Evolutionary conservation across 768 basidiomycete genomes (phyloP).

Genomic region (Leccinellum albellum): DNA sequence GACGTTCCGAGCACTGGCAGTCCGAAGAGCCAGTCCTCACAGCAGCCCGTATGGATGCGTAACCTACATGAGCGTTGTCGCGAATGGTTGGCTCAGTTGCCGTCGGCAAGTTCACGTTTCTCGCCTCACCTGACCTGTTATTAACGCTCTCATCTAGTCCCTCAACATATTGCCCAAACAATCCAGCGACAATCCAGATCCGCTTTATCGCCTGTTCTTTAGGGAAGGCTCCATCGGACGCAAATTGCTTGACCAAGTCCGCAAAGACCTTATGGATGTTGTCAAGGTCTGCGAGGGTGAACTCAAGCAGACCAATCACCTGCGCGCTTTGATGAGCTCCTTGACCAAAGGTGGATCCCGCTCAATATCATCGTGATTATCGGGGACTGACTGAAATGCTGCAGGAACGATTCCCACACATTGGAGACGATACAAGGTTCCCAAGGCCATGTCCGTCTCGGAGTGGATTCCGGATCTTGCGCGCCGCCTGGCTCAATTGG

Average conservation of each 20-base stretch:
- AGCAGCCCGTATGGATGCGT: slow-evolving; percentile 96
- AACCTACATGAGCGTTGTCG: slow-evolving; percentile 73
- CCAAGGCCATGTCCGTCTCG: slow-evolving; percentile 74
- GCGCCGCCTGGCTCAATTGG: slow-evolving; percentile 78
- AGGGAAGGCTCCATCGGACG: slow-evolving; percentile 82
- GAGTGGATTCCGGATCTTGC: slow-evolving; percentile 84
- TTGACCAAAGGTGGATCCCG: slow-evolving; percentile 73
- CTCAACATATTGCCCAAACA: slow-evolving; percentile 65
- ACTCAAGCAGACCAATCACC: slow-evolving; percentile 93
- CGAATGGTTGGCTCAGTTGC: slow-evolving; percentile 79
- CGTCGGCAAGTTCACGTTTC: slow-evolving; percentile 49
- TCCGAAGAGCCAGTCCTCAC: slow-evolving; percentile 61
- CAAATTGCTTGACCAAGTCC: slow-evolving; percentile 74
- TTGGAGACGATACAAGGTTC: slow-evolving; percentile 89
- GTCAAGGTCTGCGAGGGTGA: slow-evolving; percentile 81
- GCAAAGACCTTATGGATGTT: slow-evolving; percentile 77
- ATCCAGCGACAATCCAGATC: slow-evolving; percentile 70
- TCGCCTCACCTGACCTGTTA: neutral
- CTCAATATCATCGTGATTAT: neutral
- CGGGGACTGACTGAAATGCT: slow-evolving; percentile 5
- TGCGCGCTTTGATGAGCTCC: slow-evolving; percentile 85
- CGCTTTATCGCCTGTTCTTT: slow-evolving; percentile 83
- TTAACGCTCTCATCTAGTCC: slow-evolving; percentile 39
- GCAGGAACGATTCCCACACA: slow-evolving; percentile 83
- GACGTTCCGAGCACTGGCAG: slow-evolving; percentile 48